Conservation (phyloP, 129 eudicot genomes). For the Gnaphalium uliginosum region DNA sequence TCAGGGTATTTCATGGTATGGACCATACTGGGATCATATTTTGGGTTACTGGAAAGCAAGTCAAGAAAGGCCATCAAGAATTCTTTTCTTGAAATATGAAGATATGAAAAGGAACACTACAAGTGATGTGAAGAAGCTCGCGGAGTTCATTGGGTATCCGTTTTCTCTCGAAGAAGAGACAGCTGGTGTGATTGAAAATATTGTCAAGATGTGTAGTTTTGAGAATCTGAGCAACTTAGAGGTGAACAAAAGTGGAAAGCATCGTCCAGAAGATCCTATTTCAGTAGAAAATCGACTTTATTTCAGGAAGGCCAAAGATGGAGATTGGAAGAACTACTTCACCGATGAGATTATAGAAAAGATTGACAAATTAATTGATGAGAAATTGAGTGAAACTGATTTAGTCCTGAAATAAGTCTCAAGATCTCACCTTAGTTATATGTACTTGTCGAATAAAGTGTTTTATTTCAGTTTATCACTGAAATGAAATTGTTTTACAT, state of each 20-base stretch:
- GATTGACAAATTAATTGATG: constrained; percentile 9
- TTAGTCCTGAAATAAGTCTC: constrained; percentile 12
- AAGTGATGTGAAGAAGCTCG: background rate
- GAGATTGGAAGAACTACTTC: constrained; percentile 16
- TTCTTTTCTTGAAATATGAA: constrained; percentile 14
- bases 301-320: constrained; percentile 9
- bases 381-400: constrained; percentile 5
- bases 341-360: constrained; percentile 7
- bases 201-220: constrained; percentile 4
- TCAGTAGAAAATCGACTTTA: background rate
- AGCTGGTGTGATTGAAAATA: background rate
- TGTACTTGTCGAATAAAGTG: background rate
- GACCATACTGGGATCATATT: constrained; percentile 17
- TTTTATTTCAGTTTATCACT: background rate
- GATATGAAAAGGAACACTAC: background rate
- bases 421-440: background rate
- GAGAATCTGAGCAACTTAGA: constrained; percentile 6
- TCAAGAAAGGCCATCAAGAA: background rate
- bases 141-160: constrained; percentile 16
- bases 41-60: constrained; percentile 21
- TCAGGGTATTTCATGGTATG: constrained; percentile 1
- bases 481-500: background rate
- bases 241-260: constrained; percentile 2
- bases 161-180: constrained; percentile 3
- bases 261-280: background rate